Evolutionary conservation across 441 rosid species (phyloP).

Genomic region (Jatropha multifida): DNA sequence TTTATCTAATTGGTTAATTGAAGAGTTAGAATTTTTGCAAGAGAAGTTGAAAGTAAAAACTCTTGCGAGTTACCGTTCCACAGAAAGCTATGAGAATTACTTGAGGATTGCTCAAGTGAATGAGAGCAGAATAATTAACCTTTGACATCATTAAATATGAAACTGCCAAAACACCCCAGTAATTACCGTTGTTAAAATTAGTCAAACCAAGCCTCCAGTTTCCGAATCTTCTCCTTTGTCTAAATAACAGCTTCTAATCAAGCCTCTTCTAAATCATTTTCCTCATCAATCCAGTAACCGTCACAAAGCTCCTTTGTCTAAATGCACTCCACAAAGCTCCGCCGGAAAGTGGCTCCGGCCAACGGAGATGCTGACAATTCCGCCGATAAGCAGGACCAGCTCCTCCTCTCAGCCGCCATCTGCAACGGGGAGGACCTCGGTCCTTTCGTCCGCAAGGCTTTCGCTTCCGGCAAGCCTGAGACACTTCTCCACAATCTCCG

Average conservation of each 20-base stretch:
- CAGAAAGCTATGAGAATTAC: too few species aligned
- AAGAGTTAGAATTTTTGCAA: too few species aligned
- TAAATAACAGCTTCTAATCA: constrained; percentile 17
- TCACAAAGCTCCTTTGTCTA: not conserved
- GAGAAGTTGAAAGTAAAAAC: too few species aligned
- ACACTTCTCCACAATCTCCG: constrained; percentile 84
- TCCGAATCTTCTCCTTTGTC: constrained; percentile 3
- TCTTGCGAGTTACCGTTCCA: too few species aligned
- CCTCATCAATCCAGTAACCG: not conserved
- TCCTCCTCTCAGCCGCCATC: constrained; percentile 83
- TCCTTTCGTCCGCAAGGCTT: constrained; percentile 80
- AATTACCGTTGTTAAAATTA: not conserved
- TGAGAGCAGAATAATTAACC: too few species aligned
- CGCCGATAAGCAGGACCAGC: constrained; percentile 77
- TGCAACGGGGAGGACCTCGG: constrained; percentile 93
- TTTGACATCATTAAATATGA: not conserved
- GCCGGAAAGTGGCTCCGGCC: constrained; percentile 64
- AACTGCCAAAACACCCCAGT: constrained; percentile 3
- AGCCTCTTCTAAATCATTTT: not conserved
- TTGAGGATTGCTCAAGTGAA: too few species aligned
- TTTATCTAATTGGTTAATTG: too few species aligned
- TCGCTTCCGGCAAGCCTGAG: constrained; percentile 84
- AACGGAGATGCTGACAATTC: constrained; percentile 58
- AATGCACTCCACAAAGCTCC: constrained; percentile 64
- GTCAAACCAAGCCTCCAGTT: constrained; percentile 13